A percentile compares a stretch with the other conserved stretches of the same genome.
Conservation (phyloP, 1,284 basidiomycete genomes). For the Cryptococcus hybrid region DNA sequence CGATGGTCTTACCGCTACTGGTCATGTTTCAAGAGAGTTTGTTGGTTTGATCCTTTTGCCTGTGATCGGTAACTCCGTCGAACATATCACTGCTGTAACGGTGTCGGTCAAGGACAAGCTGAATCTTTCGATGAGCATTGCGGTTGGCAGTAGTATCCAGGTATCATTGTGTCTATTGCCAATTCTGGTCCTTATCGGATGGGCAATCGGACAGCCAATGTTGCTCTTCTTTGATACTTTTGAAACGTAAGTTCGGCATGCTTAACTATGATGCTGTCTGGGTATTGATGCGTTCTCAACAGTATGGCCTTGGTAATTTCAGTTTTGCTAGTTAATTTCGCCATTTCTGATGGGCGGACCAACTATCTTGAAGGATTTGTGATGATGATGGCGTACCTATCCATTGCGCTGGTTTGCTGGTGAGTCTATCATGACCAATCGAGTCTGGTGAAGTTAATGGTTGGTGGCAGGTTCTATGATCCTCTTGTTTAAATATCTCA, state of each 20-base stretch:
- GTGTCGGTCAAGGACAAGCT: slow-evolving; percentile 71
- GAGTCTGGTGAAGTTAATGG: neutral
- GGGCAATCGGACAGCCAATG: slow-evolving; percentile 54
- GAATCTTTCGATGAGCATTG: slow-evolving; percentile 65
- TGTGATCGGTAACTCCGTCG: slow-evolving; percentile 73
- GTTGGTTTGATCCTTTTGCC: slow-evolving; percentile 84
- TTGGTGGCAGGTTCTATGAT: slow-evolving; percentile 13
- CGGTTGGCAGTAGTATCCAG: slow-evolving; percentile 87
- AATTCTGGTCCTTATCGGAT: slow-evolving; percentile 58
- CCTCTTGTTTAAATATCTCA: slow-evolving; percentile 6
- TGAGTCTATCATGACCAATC: slow-evolving; percentile 8
- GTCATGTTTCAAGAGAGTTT: slow-evolving; percentile 62
- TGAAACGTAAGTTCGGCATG: slow-evolving; percentile 35
- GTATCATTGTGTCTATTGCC: slow-evolving; percentile 82
- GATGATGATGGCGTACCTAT: slow-evolving; percentile 54
- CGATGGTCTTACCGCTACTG: slow-evolving; percentile 58
- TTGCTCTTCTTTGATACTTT: slow-evolving; percentile 49
- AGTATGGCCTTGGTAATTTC: slow-evolving; percentile 55
- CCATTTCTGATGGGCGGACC: slow-evolving; percentile 77
- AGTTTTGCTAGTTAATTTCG: slow-evolving; percentile 76
- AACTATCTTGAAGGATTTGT: slow-evolving; percentile 69
- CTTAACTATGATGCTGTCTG: neutral
- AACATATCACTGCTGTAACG: slow-evolving; percentile 83
- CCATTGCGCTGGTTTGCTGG: slow-evolving; percentile 48
- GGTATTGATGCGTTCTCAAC: slow-evolving; percentile 6